phyloP scores from a whole-genome alignment of 2,329 filamentous ascomycete genomes.

The Botrytis elliptica region DNA sequence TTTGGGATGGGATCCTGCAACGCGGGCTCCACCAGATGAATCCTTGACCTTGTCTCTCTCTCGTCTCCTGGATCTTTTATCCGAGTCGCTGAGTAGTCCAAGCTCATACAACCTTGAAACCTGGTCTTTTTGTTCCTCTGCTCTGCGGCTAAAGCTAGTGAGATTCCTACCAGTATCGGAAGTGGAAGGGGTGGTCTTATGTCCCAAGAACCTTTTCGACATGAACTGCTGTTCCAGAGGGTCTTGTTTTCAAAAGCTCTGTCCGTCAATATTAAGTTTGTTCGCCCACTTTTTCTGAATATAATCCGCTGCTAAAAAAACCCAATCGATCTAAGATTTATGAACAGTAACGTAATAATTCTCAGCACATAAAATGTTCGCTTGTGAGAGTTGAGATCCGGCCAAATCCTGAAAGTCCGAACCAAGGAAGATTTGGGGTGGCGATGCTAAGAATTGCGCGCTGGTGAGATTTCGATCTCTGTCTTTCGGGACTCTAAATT shows the following conservation, averaged over 20 bases:
- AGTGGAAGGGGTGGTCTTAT: conserved; percentile 8
- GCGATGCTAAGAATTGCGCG: conserved; percentile 15
- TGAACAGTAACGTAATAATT: background rate
- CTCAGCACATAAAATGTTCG: conserved; percentile 1
- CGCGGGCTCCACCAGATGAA: conserved; percentile 32
- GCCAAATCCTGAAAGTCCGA: conserved; percentile 17
- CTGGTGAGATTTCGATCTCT: conserved; percentile 13
- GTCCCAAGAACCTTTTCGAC: conserved; percentile 34
- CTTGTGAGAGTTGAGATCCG: conserved; percentile 12
- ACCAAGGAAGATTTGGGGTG: conserved; percentile 17
- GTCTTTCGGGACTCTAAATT: conserved; percentile 17
- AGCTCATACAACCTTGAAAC: conserved; percentile 39
- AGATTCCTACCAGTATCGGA: conserved; percentile 15
- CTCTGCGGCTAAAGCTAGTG: conserved; percentile 20
- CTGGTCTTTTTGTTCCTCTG: conserved; percentile 31
- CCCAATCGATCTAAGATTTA: background rate
- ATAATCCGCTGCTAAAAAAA: background rate
- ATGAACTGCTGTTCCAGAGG: conserved; percentile 26
- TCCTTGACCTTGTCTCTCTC: conserved; percentile 34
- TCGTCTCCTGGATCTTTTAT: conserved; percentile 37
- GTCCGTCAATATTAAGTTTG: background rate
- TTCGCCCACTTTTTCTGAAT: background rate
- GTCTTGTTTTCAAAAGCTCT: conserved; percentile 1
- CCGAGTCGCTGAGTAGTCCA: conserved; percentile 35
- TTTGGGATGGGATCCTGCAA: conserved; percentile 36